These are phyloP conservation scores for Acacia concinna DNA, from an alignment of 331 rosid species.

Conservation along the genomic window DNA sequence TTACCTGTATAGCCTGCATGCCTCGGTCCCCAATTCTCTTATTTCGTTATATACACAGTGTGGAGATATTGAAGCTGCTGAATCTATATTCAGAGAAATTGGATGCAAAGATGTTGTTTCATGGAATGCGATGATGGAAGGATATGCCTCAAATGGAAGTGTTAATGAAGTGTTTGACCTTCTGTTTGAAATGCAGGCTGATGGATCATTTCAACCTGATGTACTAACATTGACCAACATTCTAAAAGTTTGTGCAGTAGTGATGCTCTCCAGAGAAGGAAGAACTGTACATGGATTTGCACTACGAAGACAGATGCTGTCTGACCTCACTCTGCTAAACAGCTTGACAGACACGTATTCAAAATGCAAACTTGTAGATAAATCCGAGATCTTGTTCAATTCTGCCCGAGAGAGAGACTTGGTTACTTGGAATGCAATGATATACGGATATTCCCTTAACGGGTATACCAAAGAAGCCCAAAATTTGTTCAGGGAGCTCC, in stretches of 20 bases:
- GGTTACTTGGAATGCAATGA: conserved; percentile 62
- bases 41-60: conserved; percentile 52
- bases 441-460: conserved; percentile 60
- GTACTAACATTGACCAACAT: conserved; percentile 40
- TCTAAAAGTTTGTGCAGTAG: conserved; percentile 43
- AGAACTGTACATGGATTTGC: conserved; percentile 51
- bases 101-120: conserved; percentile 45
- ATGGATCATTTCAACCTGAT: conserved; percentile 43
- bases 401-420: conserved; percentile 46
- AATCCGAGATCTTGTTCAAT: conserved; percentile 46
- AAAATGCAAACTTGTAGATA: conserved; percentile 41
- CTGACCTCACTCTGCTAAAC: conserved; percentile 36
- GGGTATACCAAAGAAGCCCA: conserved; percentile 45
- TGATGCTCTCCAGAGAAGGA: conserved; percentile 48
- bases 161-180: conserved; percentile 44
- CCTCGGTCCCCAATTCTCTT: conserved; percentile 54
- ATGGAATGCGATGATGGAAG: conserved; percentile 62
- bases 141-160: conserved; percentile 48
- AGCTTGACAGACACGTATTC: conserved; percentile 56
- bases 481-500: conserved; percentile 43
- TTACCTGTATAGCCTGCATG: conserved; percentile 36
- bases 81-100: conserved; percentile 46
- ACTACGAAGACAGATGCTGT: conserved; percentile 39
- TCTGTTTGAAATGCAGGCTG: conserved; percentile 47
- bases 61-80: conserved; percentile 37